phyloP scores from a whole-genome alignment of 352 stramenopile genomes.

The Phytopythium cucurbitacearum region DNA sequence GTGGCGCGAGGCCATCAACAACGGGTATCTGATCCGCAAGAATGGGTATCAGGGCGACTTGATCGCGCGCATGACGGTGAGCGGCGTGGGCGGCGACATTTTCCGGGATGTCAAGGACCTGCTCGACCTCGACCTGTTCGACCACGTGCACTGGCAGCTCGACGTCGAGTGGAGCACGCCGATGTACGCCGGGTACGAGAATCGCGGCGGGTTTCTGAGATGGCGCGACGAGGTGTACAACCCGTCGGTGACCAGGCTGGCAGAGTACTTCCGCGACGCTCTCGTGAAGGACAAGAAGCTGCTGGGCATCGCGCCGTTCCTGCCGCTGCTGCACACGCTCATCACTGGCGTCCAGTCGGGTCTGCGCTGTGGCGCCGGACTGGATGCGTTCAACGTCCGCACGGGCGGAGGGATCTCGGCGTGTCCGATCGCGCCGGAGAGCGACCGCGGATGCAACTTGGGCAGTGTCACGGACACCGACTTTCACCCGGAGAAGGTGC shows the following conservation, averaged over 20 bases:
- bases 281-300: constrained; percentile 20
- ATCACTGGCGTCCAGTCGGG: constrained; percentile 20
- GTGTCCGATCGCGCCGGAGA: constrained; percentile 26
- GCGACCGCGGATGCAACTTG: constrained; percentile 22
- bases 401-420: constrained; percentile 27
- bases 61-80: constrained; percentile 35
- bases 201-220: constrained; percentile 20
- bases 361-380: constrained; percentile 25
- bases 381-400: constrained; percentile 30
- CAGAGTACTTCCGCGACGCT: constrained; percentile 19
- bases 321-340: constrained; percentile 21
- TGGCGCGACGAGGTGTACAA: constrained; percentile 34
- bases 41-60: constrained; percentile 28
- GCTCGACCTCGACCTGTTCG: constrained; percentile 20
- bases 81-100: constrained; percentile 23
- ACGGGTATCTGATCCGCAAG: constrained; percentile 26
- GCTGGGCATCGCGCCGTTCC: constrained; percentile 26
- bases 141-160: constrained; percentile 36
- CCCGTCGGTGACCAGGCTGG: constrained; percentile 25
- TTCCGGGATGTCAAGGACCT: constrained; percentile 35
- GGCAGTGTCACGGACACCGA: constrained; percentile 20
- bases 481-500: constrained; percentile 25
- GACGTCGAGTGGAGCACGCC: constrained; percentile 33
- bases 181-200: constrained; percentile 22
- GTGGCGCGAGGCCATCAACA: constrained; percentile 32